Evolutionary conservation across 202 grass and related monocot genomes (phyloP).

Genomic region (Bolboschoenoplectus hybrid): DNA sequence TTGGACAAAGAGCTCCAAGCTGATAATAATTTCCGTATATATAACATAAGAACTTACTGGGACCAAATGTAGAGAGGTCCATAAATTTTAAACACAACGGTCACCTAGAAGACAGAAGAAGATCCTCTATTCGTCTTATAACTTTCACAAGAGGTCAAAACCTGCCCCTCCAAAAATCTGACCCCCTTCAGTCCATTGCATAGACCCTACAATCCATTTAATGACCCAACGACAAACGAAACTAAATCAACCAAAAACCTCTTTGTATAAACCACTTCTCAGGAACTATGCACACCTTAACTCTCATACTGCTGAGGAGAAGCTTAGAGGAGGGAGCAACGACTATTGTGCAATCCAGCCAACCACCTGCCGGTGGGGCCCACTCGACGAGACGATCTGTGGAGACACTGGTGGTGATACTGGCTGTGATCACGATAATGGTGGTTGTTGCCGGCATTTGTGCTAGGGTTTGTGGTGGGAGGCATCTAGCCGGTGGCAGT

Average conservation of each 20-base stretch:
- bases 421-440: conserved; percentile 75
- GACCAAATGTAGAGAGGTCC: conserved; percentile 6
- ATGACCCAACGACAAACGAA: conserved; percentile 25
- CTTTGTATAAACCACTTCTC: not conserved
- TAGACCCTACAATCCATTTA: conserved; percentile 29
- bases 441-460: conserved; percentile 72
- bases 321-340: conserved; percentile 19
- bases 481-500: conserved; percentile 44
- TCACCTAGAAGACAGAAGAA: conserved; percentile 39
- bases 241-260: conserved; percentile 4
- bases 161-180: conserved; percentile 32
- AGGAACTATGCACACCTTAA: conserved; percentile 18
- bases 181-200: conserved; percentile 28
- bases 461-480: conserved; percentile 67
- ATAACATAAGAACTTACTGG: not conserved
- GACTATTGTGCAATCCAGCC: conserved; percentile 24
- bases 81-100: conserved; percentile 39
- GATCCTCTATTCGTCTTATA: not conserved
- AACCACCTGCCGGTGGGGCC: not conserved
- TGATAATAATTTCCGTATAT: not conserved
- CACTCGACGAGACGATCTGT: conserved; percentile 55
- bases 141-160: conserved; percentile 32
- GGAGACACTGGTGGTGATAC: conserved; percentile 85
- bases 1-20: not conserved
- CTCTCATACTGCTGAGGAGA: conserved; percentile 29